Percentiles rank a stretch among this genome's conserved stretches.
phyloP scores from a whole-genome alignment of 371 early-diverging fungal genomes.

The Mortierella sp. region DNA sequence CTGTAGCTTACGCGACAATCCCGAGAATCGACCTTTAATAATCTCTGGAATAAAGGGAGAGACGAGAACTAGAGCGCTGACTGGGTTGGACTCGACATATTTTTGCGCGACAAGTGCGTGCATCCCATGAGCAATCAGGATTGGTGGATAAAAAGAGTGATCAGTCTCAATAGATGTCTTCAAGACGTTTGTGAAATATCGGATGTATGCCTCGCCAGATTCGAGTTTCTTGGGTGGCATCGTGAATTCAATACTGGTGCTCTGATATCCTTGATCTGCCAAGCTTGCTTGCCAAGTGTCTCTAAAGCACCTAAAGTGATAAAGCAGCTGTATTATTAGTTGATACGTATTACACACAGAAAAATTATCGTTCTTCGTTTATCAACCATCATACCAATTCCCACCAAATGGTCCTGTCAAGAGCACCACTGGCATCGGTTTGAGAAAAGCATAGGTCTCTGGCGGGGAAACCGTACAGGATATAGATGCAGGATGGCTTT shows the following conservation, averaged over 20 bases:
- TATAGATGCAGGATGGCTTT: slow-evolving; percentile 20
- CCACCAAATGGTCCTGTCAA: slow-evolving; percentile 55
- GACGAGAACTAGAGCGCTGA: slow-evolving; percentile 51
- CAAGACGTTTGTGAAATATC: slow-evolving; percentile 44
- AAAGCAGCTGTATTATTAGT: not conserved
- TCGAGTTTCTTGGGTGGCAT: slow-evolving; percentile 36
- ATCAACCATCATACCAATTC: slow-evolving; percentile 27
- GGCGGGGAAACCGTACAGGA: slow-evolving; percentile 44
- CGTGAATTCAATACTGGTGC: slow-evolving; percentile 44
- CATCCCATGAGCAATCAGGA: slow-evolving; percentile 55
- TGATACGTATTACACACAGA: not conserved
- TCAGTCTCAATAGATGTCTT: slow-evolving; percentile 53
- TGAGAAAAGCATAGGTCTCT: slow-evolving; percentile 44
- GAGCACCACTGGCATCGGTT: slow-evolving; percentile 54
- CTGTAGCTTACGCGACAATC: slow-evolving; percentile 29
- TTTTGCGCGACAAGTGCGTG: slow-evolving; percentile 51
- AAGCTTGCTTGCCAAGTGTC: slow-evolving; percentile 51
- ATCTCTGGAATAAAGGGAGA: slow-evolving; percentile 50
- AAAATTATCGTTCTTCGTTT: not conserved
- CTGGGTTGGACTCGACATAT: slow-evolving; percentile 57
- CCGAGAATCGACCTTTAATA: slow-evolving; percentile 28
- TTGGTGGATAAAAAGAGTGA: slow-evolving; percentile 54
- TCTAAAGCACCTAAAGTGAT: slow-evolving; percentile 37
- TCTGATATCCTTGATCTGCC: slow-evolving; percentile 54
- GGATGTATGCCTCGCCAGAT: slow-evolving; percentile 47